Conservation (phyloP, 345 rosid genomes). For the Leavenworthia alabamica region DNA sequence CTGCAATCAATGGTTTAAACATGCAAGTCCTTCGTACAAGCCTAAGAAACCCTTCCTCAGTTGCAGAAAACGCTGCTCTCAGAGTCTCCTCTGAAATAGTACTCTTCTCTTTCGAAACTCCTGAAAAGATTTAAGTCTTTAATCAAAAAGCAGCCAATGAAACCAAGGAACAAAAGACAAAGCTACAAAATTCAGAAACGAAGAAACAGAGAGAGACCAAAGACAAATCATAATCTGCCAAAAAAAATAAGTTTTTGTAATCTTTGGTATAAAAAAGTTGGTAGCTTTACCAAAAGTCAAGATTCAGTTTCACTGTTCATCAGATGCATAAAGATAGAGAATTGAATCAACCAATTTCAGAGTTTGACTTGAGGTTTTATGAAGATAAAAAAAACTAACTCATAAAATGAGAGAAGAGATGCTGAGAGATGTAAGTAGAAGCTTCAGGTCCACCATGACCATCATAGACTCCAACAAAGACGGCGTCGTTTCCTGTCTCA, state of each 20-base stretch:
- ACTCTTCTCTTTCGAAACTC: slow-evolving; percentile 52
- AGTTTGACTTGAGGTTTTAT: too few relatives aligned
- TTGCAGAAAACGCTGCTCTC: slow-evolving; percentile 59
- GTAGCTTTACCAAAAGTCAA: too few relatives aligned
- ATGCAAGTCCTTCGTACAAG: slow-evolving; percentile 63
- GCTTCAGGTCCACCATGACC: slow-evolving; percentile 99
- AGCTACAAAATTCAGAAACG: too few relatives aligned
- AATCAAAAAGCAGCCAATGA: too few relatives aligned
- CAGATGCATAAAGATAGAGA: too few relatives aligned
- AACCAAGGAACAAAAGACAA: too few relatives aligned
- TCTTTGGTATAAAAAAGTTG: too few relatives aligned
- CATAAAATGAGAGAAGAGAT: slow-evolving; percentile 67
- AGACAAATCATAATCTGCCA: too few relatives aligned
- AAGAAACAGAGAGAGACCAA: too few relatives aligned
- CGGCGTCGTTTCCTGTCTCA: slow-evolving; percentile 57
- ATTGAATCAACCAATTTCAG: too few relatives aligned
- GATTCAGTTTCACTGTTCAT: too few relatives aligned
- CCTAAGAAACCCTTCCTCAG: slow-evolving; percentile 88
- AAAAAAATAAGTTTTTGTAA: too few relatives aligned
- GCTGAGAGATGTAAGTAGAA: slow-evolving; percentile 66
- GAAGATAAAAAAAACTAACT: slow-evolving; percentile 40
- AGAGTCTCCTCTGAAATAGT: slow-evolving; percentile 64
- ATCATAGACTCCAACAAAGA: slow-evolving; percentile 82
- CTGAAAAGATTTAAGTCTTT: slow-evolving; percentile 35
- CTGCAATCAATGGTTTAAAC: slow-evolving; percentile 76